These are phyloP conservation scores for Dryadomyces quercus-mongolicae DNA, from an alignment of 2,329 filamentous ascomycete species.

Conservation along the genomic window DNA sequence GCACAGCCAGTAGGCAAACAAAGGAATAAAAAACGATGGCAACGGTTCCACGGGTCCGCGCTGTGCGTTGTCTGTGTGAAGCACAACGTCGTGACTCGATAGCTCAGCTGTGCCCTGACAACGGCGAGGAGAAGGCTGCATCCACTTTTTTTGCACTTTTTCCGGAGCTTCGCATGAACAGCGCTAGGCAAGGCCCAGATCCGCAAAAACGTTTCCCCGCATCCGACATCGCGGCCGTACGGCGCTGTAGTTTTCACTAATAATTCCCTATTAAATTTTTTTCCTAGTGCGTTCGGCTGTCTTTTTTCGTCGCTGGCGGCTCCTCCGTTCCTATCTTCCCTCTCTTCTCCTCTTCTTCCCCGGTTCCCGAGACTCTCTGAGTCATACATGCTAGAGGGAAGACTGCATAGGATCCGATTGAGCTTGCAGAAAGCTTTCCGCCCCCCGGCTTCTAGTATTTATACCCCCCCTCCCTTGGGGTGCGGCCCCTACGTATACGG, in stretches of 20 bases:
- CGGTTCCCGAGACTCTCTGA: neutral
- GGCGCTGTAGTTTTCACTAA: neutral
- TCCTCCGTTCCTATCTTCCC: neutral
- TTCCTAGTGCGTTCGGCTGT: neutral
- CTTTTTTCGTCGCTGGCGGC: neutral
- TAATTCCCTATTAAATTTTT: neutral
- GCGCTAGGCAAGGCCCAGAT: neutral
- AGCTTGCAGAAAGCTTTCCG: neutral
- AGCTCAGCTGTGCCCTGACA: no score
- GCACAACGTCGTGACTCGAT: neutral
- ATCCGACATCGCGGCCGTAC: neutral
- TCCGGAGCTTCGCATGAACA: neutral
- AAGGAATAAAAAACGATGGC: no score
- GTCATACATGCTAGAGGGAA: neutral
- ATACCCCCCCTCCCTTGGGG: neutral
- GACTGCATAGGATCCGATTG: neutral
- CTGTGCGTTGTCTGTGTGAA: neutral
- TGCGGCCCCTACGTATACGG: neutral
- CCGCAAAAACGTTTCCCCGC: neutral
- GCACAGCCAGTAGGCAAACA: no score
- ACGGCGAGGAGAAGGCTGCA: neutral
- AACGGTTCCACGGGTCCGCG: no score
- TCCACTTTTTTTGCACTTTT: neutral
- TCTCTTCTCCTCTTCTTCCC: neutral
- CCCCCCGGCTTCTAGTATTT: neutral